Base-by-base conservation (phyloP, 1,284 basidiomycete species). In the Ganoderma lingzhi region DNA sequence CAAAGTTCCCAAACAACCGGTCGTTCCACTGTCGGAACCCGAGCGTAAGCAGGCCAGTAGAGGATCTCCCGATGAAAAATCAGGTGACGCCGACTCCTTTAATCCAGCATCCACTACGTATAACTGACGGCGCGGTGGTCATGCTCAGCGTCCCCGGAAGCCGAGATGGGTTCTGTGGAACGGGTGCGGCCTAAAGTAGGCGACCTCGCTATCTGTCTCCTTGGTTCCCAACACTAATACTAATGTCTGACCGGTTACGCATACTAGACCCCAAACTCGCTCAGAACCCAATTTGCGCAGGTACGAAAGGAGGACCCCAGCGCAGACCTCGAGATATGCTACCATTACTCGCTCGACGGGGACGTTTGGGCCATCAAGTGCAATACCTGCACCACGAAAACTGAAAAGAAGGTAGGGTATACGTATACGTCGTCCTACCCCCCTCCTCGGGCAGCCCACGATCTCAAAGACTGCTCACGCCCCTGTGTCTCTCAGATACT, bases 301-400 rank as follows among this genome's bases (percentile, higher is more conserved):
- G 3, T 42, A 12, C n/a, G 39, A 14, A 30, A 28, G 12, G 3
- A 12, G 10, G 0, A 42, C 28, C 23, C 59, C 23, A 4, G 6
- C 41, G 15, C 59, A 30, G 44, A 44, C 0, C 23, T 61, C 41
- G 39, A 61, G 14, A 10, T 61, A 28, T 17, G n/a, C 23, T 42
- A 61, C 28, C 39, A 61, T 4, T 42, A 30, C 41, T 61, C 59
- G 2, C 15, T 42, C 28, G 59, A 61, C 3, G 59, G 58, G 1
- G 59, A 61, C 15, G 39, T 42, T 12, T 61, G 59, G 59, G 6
- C 6, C 2, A 9, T 61, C 37, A 61, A 61, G 39, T 61, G 59
- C n/a, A 2, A 28, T 5, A 44, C 12, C 6, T 61, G 59, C 23
- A 2, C 23, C 23, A 42, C 9, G 17, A 35, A 19, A 2, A 19